Evolutionary conservation across 331 rosid species (phyloP), one percentile per base, ranked within the genome.

Genomic region (Pyracantha coccinea): DNA sequence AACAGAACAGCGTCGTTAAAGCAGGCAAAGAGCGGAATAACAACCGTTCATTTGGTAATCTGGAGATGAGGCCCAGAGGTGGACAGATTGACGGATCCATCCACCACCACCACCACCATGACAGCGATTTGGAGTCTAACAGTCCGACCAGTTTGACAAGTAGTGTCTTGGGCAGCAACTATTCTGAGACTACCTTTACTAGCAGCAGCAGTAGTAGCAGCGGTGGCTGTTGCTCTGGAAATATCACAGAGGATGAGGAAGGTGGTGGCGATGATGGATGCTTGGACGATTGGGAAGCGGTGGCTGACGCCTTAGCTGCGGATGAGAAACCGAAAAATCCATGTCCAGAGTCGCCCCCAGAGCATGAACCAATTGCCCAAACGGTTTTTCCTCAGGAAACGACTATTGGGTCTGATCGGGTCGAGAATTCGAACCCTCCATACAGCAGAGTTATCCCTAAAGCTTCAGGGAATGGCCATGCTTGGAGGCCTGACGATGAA

Each of bases 281-380:
- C 79, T 85, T 94, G 86, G 99, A 94, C 83, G 99, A 94, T 82
- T 94, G 99, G 99, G 99, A 94, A 89, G 96, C 95, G 50, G 64
- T 94, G 89, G 99, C 99, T 3, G 99, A 94, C 77, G 96, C 99
- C 67, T 80, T 92, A 80, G 97, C 92, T 23, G 97, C 96, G 63
- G 77, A 86, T 72, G 98, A 89, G 79, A 89, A 87, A 86, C 85
- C 29, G 8, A 72, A 79, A 53, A 85, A 33, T 29, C 82, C 70
- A 33, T 69, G 83, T 66, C 55, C 74, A 0, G 90, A 88, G 60
- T 82, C 81, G 1, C 82, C 82, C 19, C 80, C 64, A 8, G 74
- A 78, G 50, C 65, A 64, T 64, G 83, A 88, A 65, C 66, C 78
- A 0, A 73, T 45, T 69, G 75, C 68, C 29, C 85, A 87, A 72